A percentile compares a stretch with the other conserved stretches of the same genome.
Conservation (phyloP, 2,329 filamentous ascomycete species). For the Colletotrichum sp. region DNA sequence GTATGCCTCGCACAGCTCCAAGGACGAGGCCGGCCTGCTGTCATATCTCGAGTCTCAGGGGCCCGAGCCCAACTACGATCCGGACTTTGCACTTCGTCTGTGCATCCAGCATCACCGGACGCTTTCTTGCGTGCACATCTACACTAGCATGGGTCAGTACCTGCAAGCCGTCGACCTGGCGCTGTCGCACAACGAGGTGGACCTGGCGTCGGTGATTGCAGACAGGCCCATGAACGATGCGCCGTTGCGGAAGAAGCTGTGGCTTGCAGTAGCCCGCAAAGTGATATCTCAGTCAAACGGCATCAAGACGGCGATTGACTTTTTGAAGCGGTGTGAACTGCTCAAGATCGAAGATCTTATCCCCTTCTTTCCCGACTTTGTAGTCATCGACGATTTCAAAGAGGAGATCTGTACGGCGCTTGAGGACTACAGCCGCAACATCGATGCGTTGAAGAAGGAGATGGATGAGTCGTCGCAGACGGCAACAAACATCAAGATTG, state of each 20-base stretch:
- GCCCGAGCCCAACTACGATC: conserved; percentile 86
- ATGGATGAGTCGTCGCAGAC: conserved; percentile 96
- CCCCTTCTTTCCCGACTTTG: conserved; percentile 98
- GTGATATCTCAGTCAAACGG: conserved; percentile 87
- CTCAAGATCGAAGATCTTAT: conserved; percentile 96
- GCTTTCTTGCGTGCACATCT: conserved; percentile 95
- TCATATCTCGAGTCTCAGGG: conserved; percentile 91
- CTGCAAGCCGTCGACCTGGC: conserved; percentile 92
- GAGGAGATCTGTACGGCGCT: conserved; percentile 95
- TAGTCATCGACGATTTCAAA: conserved; percentile 98
- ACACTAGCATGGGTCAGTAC: conserved; percentile 95
- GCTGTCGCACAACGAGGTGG: conserved; percentile 86
- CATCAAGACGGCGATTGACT: conserved; percentile 93
- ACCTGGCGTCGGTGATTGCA: conserved; percentile 87
- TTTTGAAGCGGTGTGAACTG: conserved; percentile 88
- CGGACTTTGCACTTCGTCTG: conserved; percentile 92
- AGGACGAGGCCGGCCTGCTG: conserved; percentile 84
- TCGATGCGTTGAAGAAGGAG: conserved; percentile 85
- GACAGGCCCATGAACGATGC: conserved; percentile 83
- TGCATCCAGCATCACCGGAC: conserved; percentile 96
- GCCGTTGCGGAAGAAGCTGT: conserved; percentile 87
- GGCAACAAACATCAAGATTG: conserved; percentile 86
- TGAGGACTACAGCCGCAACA: conserved; percentile 91
- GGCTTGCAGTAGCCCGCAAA: conserved; percentile 93
- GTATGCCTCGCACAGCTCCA: conserved; percentile 84